Evolutionary conservation across 2,329 filamentous ascomycete species (phyloP), one percentile per base, ranked within the genome.

Genomic region (Hymenotorrendiella dingleyae): DNA sequence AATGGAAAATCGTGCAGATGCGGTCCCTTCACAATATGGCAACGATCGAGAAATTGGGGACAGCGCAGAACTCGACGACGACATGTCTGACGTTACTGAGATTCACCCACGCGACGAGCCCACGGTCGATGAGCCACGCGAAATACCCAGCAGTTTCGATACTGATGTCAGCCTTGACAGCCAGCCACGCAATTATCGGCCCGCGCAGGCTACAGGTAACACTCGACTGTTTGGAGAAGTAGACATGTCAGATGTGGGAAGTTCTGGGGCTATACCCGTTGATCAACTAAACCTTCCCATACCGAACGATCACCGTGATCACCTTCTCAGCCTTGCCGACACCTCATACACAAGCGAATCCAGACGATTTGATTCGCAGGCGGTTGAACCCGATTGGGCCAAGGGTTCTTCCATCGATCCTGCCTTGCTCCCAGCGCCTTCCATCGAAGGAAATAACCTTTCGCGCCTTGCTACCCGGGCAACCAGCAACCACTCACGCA

Each of bases 221-320:
- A 4, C 9, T 14, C 54, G 55, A 22, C 44, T 63, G 22, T 62
- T 62, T 49, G 60, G 60, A 20, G 60, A 63, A 46, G 53, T 62
- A 8, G 50, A 54, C 38, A 28, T 49, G 14, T 57, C 57, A 22
- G 52, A 47, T 22, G 44, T 60, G 26, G 55, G 53, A 46, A 62
- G 60, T 40, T 60, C 57, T 29, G 58, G 55, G 8, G 57, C 49
- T 9, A 51, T 62, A 20, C 57, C 57, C 16, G 32, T 48, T 6
- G 40, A 53, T 38, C 53, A 54, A 21, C 44, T 57, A 34, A 52
- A 59, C 42, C 50, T 62, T 38, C 58, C 57, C 24, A 34, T 53
- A 19, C 36, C 6, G 21, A 46, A 40, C 28, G 48, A 27, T 30
- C 14, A 33, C 20, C n/a, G n/a, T n/a, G n/a, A n/a, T n/a, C 16